phyloP scores from a whole-genome alignment of 345 rosid species.

The Aquilaria yunnanensis region DNA sequence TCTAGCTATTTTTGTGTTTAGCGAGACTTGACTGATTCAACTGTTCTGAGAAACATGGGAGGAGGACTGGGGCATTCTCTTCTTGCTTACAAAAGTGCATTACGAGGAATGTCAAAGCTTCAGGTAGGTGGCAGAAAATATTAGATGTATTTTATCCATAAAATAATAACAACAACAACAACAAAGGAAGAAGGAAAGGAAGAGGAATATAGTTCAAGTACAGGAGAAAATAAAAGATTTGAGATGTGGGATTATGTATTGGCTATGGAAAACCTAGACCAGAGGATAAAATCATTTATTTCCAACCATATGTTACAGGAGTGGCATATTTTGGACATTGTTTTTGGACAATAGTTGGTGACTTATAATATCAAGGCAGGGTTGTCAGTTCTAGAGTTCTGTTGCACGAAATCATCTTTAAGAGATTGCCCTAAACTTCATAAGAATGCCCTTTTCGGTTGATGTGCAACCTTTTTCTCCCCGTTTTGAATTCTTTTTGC shows the following conservation, averaged over 20 bases:
- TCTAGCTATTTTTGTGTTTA: slow-evolving; percentile 22
- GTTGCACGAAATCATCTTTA: neutral
- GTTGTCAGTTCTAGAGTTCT: neutral
- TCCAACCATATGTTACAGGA: neutral
- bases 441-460: neutral
- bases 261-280: no score
- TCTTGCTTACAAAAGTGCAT: slow-evolving; percentile 85
- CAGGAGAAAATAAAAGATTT: neutral
- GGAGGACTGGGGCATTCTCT: slow-evolving; percentile 94
- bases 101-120: slow-evolving; percentile 84
- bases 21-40: slow-evolving; percentile 96
- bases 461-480: neutral
- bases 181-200: neutral
- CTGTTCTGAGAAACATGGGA: slow-evolving; percentile 91
- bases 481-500: neutral
- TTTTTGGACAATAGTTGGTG: neutral
- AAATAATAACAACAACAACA: neutral
- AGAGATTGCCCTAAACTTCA: no score
- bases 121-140: slow-evolving; percentile 41
- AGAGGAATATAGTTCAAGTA: no score
- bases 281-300: no score
- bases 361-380: neutral
- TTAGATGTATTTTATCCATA: neutral
- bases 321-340: neutral
- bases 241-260: no score